Percentiles rank a stretch among this genome's conserved stretches.
These are phyloP conservation scores for Chloroidium sp. DNA, from an alignment of 163 green algal genomes.

Conservation along the genomic window DNA sequence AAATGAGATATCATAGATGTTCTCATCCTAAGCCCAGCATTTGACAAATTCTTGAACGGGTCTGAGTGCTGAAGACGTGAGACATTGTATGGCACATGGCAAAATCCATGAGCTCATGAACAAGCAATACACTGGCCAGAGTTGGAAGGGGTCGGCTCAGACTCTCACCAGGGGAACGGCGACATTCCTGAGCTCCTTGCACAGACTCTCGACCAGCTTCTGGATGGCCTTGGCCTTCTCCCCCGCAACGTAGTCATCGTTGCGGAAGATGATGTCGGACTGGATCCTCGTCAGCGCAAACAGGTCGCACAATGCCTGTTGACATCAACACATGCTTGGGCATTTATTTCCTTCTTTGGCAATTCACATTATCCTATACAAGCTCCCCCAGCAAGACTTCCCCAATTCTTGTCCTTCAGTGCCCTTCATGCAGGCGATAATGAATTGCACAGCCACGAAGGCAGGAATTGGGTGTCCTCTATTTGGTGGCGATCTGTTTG, in stretches of 20 bases:
- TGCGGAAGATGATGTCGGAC: slow-evolving; percentile 68
- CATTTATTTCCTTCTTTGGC: too few species aligned
- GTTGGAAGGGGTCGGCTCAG: slow-evolving; percentile 26
- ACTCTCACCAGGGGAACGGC: slow-evolving; percentile 56
- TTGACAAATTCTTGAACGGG: too few species aligned
- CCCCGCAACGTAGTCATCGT: slow-evolving; percentile 86
- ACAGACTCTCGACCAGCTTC: slow-evolving; percentile 70
- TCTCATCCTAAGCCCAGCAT: too few species aligned
- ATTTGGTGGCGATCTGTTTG: too few species aligned
- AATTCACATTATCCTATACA: not conserved
- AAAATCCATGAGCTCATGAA: not conserved
- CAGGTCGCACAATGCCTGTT: slow-evolving; percentile 61
- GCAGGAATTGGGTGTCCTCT: too few species aligned
- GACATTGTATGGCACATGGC: too few species aligned
- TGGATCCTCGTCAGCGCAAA: slow-evolving; percentile 67
- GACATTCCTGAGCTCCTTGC: slow-evolving; percentile 54
- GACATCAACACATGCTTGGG: not conserved
- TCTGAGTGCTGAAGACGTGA: not conserved
- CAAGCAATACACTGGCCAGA: not conserved
- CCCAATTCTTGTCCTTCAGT: not conserved
- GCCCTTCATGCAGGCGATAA: slow-evolving; percentile 11
- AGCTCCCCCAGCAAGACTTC: not conserved
- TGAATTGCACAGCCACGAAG: too few species aligned
- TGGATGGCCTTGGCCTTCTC: slow-evolving; percentile 89
- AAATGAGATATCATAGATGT: too few species aligned